Conservation (phyloP, 2,329 filamentous ascomycete species). For the Cercospora sp. region DNA sequence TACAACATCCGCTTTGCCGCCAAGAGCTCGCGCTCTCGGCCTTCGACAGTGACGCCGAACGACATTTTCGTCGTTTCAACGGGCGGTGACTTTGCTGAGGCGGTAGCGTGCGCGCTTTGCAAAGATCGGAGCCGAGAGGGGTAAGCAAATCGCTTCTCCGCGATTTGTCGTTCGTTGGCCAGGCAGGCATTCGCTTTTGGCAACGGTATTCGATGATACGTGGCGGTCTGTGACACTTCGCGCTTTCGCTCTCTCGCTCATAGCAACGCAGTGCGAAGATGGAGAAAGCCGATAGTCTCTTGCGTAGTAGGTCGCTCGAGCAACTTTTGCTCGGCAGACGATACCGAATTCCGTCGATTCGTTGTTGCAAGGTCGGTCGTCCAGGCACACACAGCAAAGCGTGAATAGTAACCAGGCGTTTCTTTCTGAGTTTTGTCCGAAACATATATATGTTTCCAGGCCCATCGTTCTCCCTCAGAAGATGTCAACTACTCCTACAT, state of each 20-base stretch:
- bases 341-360: background rate
- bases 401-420: background rate
- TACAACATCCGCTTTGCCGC: background rate
- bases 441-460: constrained; percentile 13
- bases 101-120: background rate
- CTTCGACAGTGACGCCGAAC: background rate
- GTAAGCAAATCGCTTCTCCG: background rate
- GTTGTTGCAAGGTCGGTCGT: background rate
- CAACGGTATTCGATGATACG: background rate
- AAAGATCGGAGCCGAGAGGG: constrained; percentile 6
- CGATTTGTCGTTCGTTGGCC: background rate
- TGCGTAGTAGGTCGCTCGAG: background rate
- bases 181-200: background rate
- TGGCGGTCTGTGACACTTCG: constrained; percentile 3
- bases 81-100: background rate
- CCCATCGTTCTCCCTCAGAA: constrained; percentile 9
- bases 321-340: background rate
- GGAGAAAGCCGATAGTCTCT: background rate
- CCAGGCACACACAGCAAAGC: background rate
- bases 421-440: background rate
- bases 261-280: constrained; percentile 1
- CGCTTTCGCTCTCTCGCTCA: constrained; percentile 1
- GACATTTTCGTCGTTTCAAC: background rate
- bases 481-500: constrained; percentile 20
- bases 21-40: constrained; percentile 7